A percentile compares a stretch with the other conserved stretches of the same genome.
These are phyloP conservation scores for Apiotrichum veenhuisii DNA, from an alignment of 1,284 basidiomycete genomes.

Conservation along the genomic window DNA sequence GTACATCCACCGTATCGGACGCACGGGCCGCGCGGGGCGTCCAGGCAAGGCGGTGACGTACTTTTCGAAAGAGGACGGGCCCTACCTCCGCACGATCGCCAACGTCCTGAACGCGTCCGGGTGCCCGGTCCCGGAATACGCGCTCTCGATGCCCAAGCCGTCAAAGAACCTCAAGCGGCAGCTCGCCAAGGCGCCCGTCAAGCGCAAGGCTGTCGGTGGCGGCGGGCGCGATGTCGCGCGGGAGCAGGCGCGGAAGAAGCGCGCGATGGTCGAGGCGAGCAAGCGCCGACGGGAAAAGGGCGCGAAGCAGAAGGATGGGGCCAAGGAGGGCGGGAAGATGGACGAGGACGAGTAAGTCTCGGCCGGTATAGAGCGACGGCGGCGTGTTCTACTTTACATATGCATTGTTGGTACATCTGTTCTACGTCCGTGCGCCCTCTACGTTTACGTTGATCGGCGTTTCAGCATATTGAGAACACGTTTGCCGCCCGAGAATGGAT, in stretches of 20 bases:
- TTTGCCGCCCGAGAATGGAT: no score
- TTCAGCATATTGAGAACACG: no score
- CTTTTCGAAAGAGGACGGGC: conserved; percentile 89
- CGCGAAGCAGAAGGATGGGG: not conserved
- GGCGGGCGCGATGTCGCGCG: conserved; percentile 66
- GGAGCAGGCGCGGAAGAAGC: conserved; percentile 67
- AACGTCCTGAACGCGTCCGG: conserved; percentile 90
- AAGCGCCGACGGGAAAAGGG: conserved; percentile 36
- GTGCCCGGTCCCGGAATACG: conserved; percentile 85
- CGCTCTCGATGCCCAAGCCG: conserved; percentile 77
- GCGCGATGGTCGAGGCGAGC: conserved; percentile 53
- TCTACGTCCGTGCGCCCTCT: no score
- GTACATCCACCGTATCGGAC: conserved; percentile 93
- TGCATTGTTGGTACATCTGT: not conserved
- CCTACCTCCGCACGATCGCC: conserved; percentile 90
- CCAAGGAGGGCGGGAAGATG: not conserved
- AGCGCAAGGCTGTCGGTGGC: conserved; percentile 68
- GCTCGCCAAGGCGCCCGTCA: conserved; percentile 70
- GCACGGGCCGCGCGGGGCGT: conserved; percentile 88
- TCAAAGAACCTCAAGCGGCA: conserved; percentile 79
- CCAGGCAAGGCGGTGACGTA: conserved; percentile 91
- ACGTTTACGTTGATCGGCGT: no score
- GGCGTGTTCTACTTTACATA: not conserved
- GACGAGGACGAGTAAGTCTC: conserved; percentile 1
- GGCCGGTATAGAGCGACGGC: not conserved